A percentile compares a stretch with the other conserved stretches of the same genome.
Conservation (phyloP, 2,329 filamentous ascomycete species). For the Xylaria sp. region DNA sequence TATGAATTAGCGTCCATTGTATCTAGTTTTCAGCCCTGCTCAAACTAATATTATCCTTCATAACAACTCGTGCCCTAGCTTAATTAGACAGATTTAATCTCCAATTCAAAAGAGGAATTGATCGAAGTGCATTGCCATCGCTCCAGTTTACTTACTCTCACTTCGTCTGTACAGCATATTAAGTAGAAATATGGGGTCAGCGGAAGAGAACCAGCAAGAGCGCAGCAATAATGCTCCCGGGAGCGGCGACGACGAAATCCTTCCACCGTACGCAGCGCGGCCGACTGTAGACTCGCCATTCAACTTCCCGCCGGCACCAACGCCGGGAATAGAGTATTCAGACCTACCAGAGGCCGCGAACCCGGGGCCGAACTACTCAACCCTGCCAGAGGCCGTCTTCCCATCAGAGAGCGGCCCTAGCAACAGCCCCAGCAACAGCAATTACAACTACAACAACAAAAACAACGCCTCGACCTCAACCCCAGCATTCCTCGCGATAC, state of each 20-base stretch:
- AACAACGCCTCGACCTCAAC: slow-evolving; percentile 44
- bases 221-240: slow-evolving; percentile 20
- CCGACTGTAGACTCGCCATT: slow-evolving; percentile 53
- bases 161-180: neutral
- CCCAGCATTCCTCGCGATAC: slow-evolving; percentile 25
- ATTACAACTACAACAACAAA: slow-evolving; percentile 46
- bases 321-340: slow-evolving; percentile 23
- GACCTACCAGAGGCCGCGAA: slow-evolving; percentile 27
- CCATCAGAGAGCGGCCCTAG: neutral
- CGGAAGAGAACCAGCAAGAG: neutral
- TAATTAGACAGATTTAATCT: neutral
- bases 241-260: slow-evolving; percentile 29
- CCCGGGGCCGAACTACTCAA: slow-evolving; percentile 45
- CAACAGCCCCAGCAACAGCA: slow-evolving; percentile 25
- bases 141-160: slow-evolving; percentile 9
- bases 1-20: neutral
- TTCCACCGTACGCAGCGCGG: slow-evolving; percentile 40
- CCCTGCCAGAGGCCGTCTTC: slow-evolving; percentile 1
- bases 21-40: neutral
- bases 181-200: slow-evolving; percentile 6
- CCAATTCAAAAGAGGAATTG: slow-evolving; percentile 15
- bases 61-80: neutral
- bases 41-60: neutral
- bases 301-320: slow-evolving; percentile 50
- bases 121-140: neutral